Conservation (phyloP, 2,329 filamentous ascomycete genomes). For the Bipolaris sorokiniana region DNA sequence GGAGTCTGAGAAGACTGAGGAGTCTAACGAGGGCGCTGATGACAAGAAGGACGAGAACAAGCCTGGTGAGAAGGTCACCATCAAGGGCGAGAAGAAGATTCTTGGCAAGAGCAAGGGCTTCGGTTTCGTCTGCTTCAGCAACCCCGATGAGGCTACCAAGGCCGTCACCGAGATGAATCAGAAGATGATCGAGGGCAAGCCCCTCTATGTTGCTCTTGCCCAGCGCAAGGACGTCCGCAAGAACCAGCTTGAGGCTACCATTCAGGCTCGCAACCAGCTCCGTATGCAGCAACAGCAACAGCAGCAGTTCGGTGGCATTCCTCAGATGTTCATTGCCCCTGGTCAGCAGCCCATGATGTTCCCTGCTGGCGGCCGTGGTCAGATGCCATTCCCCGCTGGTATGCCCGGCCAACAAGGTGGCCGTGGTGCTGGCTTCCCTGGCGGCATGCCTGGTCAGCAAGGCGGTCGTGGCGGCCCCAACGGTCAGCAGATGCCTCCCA, state of each 20-base stretch:
- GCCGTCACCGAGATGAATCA: conserved; percentile 99
- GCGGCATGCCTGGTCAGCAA: conserved; percentile 79
- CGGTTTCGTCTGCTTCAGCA: conserved; percentile 99
- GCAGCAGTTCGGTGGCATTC: conserved; percentile 58
- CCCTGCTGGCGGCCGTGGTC: conserved; percentile 63
- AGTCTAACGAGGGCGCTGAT: conserved; percentile 63
- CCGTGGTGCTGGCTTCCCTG: conserved; percentile 84
- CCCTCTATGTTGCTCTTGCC: conserved; percentile 94
- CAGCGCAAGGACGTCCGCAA: conserved; percentile 99
- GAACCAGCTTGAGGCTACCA: conserved; percentile 97
- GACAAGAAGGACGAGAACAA: conserved; percentile 64
- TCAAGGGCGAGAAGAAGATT: conserved; percentile 66
- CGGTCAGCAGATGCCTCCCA: conserved; percentile 81
- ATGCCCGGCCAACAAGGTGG: conserved; percentile 77
- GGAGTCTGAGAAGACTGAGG: conserved; percentile 62
- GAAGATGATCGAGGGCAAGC: conserved; percentile 97
- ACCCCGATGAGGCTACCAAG: conserved; percentile 98
- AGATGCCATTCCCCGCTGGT: conserved; percentile 65
- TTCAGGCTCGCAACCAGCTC: conserved; percentile 98
- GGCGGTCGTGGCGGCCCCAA: conserved; percentile 82
- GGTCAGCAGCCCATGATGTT: conserved; percentile 73
- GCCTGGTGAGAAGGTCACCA: conserved; percentile 60
- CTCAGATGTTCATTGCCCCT: conserved; percentile 89
- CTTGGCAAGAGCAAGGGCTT: conserved; percentile 99
- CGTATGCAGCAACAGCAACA: conserved; percentile 95